Evolutionary conservation across 2,329 filamentous ascomycete genomes (phyloP), one percentile per base, ranked within the genome.

Genomic region (Dryadomyces sulphureus): DNA sequence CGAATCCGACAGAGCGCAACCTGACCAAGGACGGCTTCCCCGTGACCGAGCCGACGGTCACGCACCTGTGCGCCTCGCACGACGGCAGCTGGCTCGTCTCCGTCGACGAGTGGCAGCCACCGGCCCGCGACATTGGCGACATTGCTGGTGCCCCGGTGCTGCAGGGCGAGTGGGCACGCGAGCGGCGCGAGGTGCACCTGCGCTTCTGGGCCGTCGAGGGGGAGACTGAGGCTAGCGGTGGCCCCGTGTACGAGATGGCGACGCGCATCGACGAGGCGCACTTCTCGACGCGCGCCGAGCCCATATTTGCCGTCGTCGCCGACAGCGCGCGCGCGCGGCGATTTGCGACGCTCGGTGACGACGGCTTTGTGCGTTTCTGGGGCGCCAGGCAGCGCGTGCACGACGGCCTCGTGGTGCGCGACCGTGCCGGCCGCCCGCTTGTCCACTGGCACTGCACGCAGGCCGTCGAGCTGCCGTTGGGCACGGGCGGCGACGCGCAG

Each of bases 71-170:
- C 38, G 77, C 92, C 54, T 90, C 84, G 38, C 67, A 73, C 43
- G 82, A 96, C 57, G 90, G 90, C 17, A 73, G 78, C 53, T 96
- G 90, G 89, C 73, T 98, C 48, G 89, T 84, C 5, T 95, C 87
- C 1, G 75, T 94, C 1, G 92, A 98, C 59, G 84, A 89, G 56
- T 98, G 92, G 92, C 72, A 74, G 44, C 88, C 88, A 1, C 77
- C 84, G 9, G 64, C 67, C 12, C 68, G 74, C 49, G 88, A 95
- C 57, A 63, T 84, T 14, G 71, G 75, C 35, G 72, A 72, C 47
- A 60, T 84, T 8, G 66, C 67, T 19, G 63, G 61, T 36, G 62
- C 58, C n/a, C 58, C 61, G 45, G 62, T 57, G 41, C 54, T 55
- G 7, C 46, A 54, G 55, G 49, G 61, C 50, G 69, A 65, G 44